These are phyloP conservation scores for Friedmanniomyces simplex DNA, from an alignment of 495 filamentous ascomycete genomes.

Conservation along the genomic window DNA sequence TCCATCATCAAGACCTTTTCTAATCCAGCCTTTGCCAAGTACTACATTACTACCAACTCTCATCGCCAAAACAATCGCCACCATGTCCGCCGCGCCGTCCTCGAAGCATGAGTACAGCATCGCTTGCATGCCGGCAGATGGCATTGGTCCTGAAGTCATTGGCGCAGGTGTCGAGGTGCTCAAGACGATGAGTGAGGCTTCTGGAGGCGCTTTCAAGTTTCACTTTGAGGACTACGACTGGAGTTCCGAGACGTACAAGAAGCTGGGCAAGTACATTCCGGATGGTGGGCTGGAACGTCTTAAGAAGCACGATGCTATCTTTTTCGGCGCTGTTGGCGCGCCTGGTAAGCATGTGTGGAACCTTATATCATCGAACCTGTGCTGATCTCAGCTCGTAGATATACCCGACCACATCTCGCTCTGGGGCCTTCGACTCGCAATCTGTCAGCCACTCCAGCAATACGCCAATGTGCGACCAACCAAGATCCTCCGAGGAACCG, in stretches of 20 bases:
- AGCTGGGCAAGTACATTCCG: constrained; percentile 31
- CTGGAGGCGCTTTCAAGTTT: constrained; percentile 24
- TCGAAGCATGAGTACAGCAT: constrained; percentile 18
- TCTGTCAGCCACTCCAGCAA: constrained; percentile 32
- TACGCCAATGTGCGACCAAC: constrained; percentile 35
- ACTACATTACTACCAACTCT: background rate
- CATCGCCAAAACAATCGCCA: background rate
- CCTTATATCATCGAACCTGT: background rate
- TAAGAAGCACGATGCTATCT: constrained; percentile 32
- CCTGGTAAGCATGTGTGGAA: constrained; percentile 16
- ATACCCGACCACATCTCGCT: constrained; percentile 36
- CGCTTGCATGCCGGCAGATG: constrained; percentile 34
- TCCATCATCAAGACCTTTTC: too few species aligned
- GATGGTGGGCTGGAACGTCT: constrained; percentile 30
- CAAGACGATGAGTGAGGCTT: constrained; percentile 22
- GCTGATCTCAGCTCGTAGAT: background rate
- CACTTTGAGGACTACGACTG: constrained; percentile 32
- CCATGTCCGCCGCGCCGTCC: constrained; percentile 2
- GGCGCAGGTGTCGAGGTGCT: constrained; percentile 31
- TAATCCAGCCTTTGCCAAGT: too few species aligned
- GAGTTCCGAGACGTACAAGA: constrained; percentile 28
- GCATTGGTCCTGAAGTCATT: constrained; percentile 34
- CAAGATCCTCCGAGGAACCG: constrained; percentile 29
- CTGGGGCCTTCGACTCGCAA: constrained; percentile 34
- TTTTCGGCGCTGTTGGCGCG: constrained; percentile 34